phyloP scores from a whole-genome alignment of 2,329 filamentous ascomycete species.

The Botrytis fabae region DNA sequence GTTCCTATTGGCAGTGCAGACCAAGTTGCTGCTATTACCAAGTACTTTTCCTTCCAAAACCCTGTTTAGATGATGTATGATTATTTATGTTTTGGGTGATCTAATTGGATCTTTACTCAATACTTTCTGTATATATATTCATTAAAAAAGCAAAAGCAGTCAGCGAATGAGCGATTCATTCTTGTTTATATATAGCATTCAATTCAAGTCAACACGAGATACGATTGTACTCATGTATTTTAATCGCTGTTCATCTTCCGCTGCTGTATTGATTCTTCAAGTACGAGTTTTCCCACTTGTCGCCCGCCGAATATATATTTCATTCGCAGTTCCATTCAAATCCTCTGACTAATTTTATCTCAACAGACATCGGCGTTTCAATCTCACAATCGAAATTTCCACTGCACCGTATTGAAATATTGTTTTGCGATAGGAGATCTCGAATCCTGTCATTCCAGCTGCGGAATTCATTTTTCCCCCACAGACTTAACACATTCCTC shows the following conservation, averaged over 20 bases:
- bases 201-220: background rate
- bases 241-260: background rate
- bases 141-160: background rate
- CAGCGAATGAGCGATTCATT: background rate
- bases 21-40: slow-evolving; percentile 2
- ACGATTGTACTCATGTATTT: background rate
- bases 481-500: background rate
- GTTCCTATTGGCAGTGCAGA: slow-evolving; percentile 6
- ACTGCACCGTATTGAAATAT: background rate
- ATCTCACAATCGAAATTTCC: background rate
- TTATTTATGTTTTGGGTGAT: no score
- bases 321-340: no score
- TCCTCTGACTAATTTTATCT: background rate
- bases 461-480: background rate
- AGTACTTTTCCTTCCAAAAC: slow-evolving; percentile 5
- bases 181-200: background rate
- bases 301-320: no score
- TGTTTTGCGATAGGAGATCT: background rate
- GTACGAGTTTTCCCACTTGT: background rate
- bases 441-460: background rate
- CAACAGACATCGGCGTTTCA: accelerated
- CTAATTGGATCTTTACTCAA: background rate
- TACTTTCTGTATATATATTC: background rate
- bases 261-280: no score
- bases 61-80: background rate